Base-by-base conservation (phyloP, 1,139 yeast genomes). In the Yarrowia galli region DNA sequence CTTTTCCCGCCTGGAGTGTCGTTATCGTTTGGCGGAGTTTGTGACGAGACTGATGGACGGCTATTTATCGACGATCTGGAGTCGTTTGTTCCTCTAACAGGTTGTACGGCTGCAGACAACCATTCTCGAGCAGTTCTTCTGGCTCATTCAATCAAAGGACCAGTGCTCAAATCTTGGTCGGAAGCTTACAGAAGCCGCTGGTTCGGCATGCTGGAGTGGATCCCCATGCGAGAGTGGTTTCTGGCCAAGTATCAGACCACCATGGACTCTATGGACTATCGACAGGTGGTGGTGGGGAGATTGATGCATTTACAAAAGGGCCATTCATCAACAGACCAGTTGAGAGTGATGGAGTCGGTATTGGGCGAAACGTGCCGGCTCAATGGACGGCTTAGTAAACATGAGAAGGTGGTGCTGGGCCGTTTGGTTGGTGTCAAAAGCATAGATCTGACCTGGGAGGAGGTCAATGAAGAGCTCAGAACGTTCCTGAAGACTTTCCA, bases 181-280 rank as follows among this genome's bases (percentile, higher is more conserved):
- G 22, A 56, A n/a, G 63, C 63, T 3, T 56, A 56, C 46, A 56
- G 23, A 40, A 25, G 15, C 38, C 32, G 48, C 20, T 56, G 63
- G 63, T 56, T 56, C n/a, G 63, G 63, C 35, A 56, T 56, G 63
- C 38, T 56, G n/a, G 63, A 56, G 18, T 56, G 63, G 63, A 13
- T 25, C 1, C 63, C 23, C 8, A 56, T 56, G 63, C 25, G 36
- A 4, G 63, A 56, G 22, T 56, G 63, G 63, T 56, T 56, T n/a
- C 25, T 56, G 38, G 63, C 63, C n/a, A 56, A 42, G 63, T 56
- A 23, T 38, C 63, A 56, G 48, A n/a, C 42, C 13, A 56, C 63
- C 15, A 56, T 56, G 63, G 63, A 56, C 23, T 25, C 48, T 18
- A 40, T 40, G 63, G 63, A 56, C 63, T 40, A 40, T n/a, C 22